A percentile compares a stretch with the other conserved stretches of the same genome.
Evolutionary conservation across 2,329 filamentous ascomycete genomes (phyloP).

Genomic region (Calonectria pteridis): DNA sequence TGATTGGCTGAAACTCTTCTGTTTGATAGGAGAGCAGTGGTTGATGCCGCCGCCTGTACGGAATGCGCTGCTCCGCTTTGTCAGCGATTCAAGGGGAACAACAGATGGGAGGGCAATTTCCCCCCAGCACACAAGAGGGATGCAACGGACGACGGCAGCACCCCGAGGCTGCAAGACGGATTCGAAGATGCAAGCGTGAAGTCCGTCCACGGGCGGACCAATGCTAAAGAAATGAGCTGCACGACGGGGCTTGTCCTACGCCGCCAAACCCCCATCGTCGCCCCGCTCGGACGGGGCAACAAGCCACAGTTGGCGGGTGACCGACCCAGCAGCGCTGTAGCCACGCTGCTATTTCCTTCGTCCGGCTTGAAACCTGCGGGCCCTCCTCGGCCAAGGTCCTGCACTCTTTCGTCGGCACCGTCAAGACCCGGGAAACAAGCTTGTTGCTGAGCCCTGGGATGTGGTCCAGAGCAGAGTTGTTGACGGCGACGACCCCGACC

Average conservation of each 20-base stretch:
- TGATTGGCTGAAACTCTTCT: neutral
- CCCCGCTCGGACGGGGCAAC: constrained; percentile 14
- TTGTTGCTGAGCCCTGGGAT: neutral
- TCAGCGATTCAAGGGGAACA: neutral
- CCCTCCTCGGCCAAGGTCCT: neutral
- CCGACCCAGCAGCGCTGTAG: neutral
- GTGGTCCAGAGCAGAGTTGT: neutral
- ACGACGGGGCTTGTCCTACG: neutral
- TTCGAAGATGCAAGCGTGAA: constrained; percentile 17
- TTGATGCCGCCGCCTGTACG: constrained; percentile 12
- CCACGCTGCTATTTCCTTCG: constrained; percentile 1
- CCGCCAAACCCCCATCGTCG: constrained; percentile 2
- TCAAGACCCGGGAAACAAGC: neutral
- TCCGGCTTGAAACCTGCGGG: neutral
- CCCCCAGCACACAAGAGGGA: neutral
- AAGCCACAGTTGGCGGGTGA: constrained; percentile 8
- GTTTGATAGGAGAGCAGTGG: neutral
- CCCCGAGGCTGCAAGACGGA: neutral
- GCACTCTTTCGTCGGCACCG: neutral
- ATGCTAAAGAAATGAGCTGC: constrained; percentile 15
- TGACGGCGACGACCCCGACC: neutral
- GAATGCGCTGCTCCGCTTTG: constrained; percentile 5
- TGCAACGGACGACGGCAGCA: neutral
- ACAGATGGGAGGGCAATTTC: constrained; percentile 19
- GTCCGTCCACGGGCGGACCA: neutral